Evolutionary conservation across 441 rosid species (phyloP).

Genomic region (Erodium moschatum): DNA sequence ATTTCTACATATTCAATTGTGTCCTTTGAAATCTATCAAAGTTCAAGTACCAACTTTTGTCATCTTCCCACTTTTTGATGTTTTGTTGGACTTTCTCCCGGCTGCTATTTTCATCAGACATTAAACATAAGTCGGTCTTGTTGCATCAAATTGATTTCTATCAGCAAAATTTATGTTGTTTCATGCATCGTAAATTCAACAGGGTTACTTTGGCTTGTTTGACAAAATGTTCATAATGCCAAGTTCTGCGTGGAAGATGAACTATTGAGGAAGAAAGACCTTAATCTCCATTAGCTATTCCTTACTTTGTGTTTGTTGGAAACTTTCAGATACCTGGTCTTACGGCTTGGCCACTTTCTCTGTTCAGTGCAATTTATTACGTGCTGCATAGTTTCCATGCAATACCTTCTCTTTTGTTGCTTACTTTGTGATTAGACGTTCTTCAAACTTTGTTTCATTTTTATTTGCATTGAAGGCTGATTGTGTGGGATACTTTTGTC

Average conservation of each 20-base stretch:
- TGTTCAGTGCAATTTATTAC: constrained; percentile 1
- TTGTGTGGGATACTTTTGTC: constrained; percentile 2
- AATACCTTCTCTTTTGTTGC: background rate
- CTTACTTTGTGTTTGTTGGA: background rate
- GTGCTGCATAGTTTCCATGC: background rate
- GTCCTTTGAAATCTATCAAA: background rate
- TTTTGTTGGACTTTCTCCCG: constrained; percentile 5
- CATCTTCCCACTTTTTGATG: constrained; percentile 7
- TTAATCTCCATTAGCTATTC: background rate
- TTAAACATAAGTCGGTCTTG: background rate
- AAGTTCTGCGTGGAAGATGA: background rate
- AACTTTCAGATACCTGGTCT: background rate
- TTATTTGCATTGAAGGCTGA: constrained; percentile 5
- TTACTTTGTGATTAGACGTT: background rate
- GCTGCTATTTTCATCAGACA: background rate
- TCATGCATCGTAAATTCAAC: background rate
- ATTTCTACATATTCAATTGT: background rate
- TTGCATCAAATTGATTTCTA: background rate
- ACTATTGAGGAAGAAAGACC: background rate
- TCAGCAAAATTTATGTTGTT: background rate
- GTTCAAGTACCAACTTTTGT: background rate
- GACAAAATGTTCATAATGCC: background rate
- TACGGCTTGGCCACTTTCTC: background rate
- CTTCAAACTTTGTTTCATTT: background rate
- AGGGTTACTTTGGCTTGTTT: background rate